Conservation (phyloP, 306 rosid genomes). For the Trifolium repens region DNA sequence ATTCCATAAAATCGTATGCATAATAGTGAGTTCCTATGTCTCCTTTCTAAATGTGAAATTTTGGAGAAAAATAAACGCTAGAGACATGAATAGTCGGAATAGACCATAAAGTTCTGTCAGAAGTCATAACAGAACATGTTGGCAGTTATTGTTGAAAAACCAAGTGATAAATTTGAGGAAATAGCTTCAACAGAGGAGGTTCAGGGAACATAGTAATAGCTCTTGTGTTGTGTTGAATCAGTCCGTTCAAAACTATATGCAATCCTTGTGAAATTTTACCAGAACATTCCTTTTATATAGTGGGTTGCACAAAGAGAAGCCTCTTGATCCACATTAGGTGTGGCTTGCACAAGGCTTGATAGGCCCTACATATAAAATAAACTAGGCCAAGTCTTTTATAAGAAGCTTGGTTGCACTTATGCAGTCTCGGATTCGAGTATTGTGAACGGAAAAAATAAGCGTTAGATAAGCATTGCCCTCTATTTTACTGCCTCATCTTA, state of each 20-base stretch:
- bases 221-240: neutral
- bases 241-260: slow-evolving; percentile 6
- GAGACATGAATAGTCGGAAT: neutral
- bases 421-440: neutral
- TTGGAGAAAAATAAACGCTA: slow-evolving; percentile 16
- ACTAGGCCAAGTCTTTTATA: neutral
- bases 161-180: slow-evolving; percentile 18
- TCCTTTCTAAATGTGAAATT: neutral
- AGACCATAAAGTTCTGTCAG: neutral
- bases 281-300: neutral
- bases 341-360: neutral
- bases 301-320: neutral
- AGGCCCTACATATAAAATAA: neutral
- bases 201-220: slow-evolving; percentile 17
- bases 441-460: neutral
- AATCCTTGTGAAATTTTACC: neutral
- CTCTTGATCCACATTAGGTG: neutral
- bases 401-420: neutral
- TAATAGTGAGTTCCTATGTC: neutral
- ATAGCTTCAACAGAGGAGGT: slow-evolving; percentile 6
- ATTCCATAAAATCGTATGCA: neutral
- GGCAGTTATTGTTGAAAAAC: neutral
- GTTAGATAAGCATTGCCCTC: neutral
- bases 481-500: neutral
- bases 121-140: neutral